Conservation (phyloP, 768 basidiomycete species). For the Chalciporus chontae region DNA sequence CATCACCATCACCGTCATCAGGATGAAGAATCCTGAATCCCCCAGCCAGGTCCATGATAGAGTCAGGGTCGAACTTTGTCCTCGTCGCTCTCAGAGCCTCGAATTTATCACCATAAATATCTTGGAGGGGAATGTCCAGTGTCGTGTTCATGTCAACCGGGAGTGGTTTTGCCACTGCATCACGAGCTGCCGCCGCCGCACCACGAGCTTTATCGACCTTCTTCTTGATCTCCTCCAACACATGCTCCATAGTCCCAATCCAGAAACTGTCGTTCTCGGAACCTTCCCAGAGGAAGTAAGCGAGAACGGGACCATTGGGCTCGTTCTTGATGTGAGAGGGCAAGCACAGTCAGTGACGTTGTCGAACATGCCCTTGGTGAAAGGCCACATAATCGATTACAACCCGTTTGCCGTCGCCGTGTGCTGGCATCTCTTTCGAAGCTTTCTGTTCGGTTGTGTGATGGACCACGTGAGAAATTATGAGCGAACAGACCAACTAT, state of each 20-base stretch:
- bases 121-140: slow-evolving; percentile 2
- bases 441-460: slow-evolving; percentile 1
- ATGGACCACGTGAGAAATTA: not conserved
- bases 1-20: too few relatives aligned
- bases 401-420: slow-evolving; percentile 8
- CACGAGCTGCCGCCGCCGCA: not conserved
- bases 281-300: slow-evolving; percentile 14
- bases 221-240: not conserved
- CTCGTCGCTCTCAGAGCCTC: not conserved
- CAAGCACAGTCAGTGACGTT: slow-evolving; percentile 9
- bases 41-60: slow-evolving; percentile 11
- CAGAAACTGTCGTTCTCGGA: slow-evolving; percentile 8
- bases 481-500: not conserved
- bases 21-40: slow-evolving; percentile 17
- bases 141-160: slow-evolving; percentile 11
- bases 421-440: not conserved
- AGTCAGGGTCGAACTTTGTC: slow-evolving; percentile 8
- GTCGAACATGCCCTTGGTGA: not conserved
- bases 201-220: not conserved
- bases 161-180: not conserved
- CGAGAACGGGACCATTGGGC: slow-evolving; percentile 13
- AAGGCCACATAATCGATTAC: not conserved
- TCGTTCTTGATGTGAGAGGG: slow-evolving; percentile 7
- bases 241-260: slow-evolving; percentile 2
- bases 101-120: slow-evolving; percentile 9